phyloP scores from a whole-genome alignment of 1,284 basidiomycete genomes.

The Rhizopogon parksii region DNA sequence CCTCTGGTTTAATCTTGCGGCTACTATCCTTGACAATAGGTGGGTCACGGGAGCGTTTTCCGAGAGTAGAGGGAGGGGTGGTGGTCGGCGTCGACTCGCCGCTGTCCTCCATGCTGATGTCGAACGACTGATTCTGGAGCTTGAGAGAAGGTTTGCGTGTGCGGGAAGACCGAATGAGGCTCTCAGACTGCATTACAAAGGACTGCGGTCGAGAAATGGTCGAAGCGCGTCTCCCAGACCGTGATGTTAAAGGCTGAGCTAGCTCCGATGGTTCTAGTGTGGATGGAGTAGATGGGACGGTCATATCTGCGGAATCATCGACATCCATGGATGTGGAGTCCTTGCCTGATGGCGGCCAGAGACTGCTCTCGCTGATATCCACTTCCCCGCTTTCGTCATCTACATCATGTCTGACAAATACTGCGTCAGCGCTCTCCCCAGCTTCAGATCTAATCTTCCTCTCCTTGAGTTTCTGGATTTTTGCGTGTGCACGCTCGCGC shows the following conservation, averaged over 20 bases:
- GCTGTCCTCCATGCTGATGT: conserved; percentile 10
- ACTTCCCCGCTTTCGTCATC: conserved; percentile 57
- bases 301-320: conserved; percentile 6
- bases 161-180: conserved; percentile 14
- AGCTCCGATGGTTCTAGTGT: conserved; percentile 2
- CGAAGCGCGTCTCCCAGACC: not conserved
- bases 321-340: conserved; percentile 9
- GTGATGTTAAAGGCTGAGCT: not conserved
- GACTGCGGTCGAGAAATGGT: not conserved
- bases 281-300: conserved; percentile 5
- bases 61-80: conserved; percentile 16
- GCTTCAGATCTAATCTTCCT: conserved; percentile 36
- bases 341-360: conserved; percentile 11
- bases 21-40: conserved; percentile 8
- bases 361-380: conserved; percentile 34
- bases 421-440: conserved; percentile 30
- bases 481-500: conserved; percentile 41
- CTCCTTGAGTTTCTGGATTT: conserved; percentile 51
- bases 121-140: conserved; percentile 21
- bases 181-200: conserved; percentile 5
- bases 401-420: conserved; percentile 48
- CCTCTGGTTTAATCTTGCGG: conserved; percentile 18
- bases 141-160: conserved; percentile 29
- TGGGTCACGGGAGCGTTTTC: conserved; percentile 24
- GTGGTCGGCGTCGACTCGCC: conserved; percentile 8